A percentile compares a stretch with the other conserved stretches of the same genome.
Conservation (phyloP, 495 filamentous ascomycete genomes). For the Hypoxylon intermedium region DNA sequence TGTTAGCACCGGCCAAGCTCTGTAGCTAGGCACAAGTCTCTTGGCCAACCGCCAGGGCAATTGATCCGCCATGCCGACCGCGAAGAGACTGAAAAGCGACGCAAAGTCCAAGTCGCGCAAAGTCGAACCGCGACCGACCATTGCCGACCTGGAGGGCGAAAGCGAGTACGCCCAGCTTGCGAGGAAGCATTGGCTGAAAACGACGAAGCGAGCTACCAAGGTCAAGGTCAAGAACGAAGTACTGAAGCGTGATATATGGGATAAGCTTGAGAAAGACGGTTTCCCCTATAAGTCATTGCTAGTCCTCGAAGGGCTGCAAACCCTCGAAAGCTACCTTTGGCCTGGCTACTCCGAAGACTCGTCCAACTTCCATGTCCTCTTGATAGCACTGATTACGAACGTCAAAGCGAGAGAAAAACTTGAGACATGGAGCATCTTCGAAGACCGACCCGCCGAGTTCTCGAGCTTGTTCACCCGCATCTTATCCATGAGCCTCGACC, state of each 20-base stretch:
- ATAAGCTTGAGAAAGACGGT: constrained; percentile 77
- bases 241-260: constrained; percentile 90
- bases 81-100: constrained; percentile 57
- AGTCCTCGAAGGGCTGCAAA: constrained; percentile 86
- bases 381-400: constrained; percentile 84
- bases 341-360: constrained; percentile 88
- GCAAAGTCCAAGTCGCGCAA: constrained; percentile 47
- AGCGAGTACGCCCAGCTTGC: constrained; percentile 83
- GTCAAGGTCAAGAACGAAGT: constrained; percentile 84
- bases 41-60: constrained; percentile 21
- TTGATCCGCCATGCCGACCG: constrained; percentile 51
- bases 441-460: constrained; percentile 79
- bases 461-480: constrained; percentile 89
- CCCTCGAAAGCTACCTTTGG: constrained; percentile 93
- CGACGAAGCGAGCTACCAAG: constrained; percentile 58
- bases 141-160: constrained; percentile 70
- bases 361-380: constrained; percentile 86
- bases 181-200: constrained; percentile 81
- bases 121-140: constrained; percentile 45
- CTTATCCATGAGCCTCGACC: constrained; percentile 86
- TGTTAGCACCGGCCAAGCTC: constrained; percentile 5
- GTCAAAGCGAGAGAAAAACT: constrained; percentile 87
- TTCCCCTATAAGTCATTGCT: constrained; percentile 81
- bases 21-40: constrained; percentile 22
- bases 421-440: constrained; percentile 88